Conservation (phyloP, 2,329 filamentous ascomycete genomes). For the Pseudonectria foliicola region DNA sequence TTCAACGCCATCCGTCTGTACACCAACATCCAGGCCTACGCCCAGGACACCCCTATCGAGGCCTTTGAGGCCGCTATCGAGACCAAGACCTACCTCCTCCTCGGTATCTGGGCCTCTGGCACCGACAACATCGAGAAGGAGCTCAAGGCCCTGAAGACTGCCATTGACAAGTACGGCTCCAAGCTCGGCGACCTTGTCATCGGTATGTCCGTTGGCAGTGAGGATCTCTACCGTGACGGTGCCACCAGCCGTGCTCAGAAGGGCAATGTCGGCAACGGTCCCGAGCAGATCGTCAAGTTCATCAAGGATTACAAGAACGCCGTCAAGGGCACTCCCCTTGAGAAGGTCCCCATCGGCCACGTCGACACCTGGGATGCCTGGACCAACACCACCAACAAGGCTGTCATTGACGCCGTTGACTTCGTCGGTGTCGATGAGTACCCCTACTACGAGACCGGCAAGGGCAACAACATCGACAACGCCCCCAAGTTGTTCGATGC, state of each 20-base stretch:
- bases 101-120: constrained; percentile 57
- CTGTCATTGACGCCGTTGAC: constrained; percentile 55
- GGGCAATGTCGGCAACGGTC: constrained; percentile 52
- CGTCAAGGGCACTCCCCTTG: constrained; percentile 39
- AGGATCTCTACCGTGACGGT: constrained; percentile 59
- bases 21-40: constrained; percentile 58
- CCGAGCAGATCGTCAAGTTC: constrained; percentile 54
- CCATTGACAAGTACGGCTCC: constrained; percentile 45
- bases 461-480: constrained; percentile 49
- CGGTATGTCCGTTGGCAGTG: constrained; percentile 58
- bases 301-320: constrained; percentile 57
- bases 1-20: constrained; percentile 58
- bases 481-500: constrained; percentile 47
- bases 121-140: constrained; percentile 50
- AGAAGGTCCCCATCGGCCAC: constrained; percentile 51
- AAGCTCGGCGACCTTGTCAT: constrained; percentile 51
- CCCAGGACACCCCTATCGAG: constrained; percentile 69
- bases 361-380: constrained; percentile 63
- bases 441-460: constrained; percentile 56
- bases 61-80: constrained; percentile 67
- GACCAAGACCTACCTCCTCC: constrained; percentile 53
- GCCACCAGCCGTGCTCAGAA: constrained; percentile 57
- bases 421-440: constrained; percentile 60
- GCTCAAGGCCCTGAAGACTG: constrained; percentile 51
- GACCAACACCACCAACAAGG: constrained; percentile 51